Evolutionary conservation across 2,329 filamentous ascomycete species (phyloP).

Genomic region (Teratosphaeriaceae sp.): DNA sequence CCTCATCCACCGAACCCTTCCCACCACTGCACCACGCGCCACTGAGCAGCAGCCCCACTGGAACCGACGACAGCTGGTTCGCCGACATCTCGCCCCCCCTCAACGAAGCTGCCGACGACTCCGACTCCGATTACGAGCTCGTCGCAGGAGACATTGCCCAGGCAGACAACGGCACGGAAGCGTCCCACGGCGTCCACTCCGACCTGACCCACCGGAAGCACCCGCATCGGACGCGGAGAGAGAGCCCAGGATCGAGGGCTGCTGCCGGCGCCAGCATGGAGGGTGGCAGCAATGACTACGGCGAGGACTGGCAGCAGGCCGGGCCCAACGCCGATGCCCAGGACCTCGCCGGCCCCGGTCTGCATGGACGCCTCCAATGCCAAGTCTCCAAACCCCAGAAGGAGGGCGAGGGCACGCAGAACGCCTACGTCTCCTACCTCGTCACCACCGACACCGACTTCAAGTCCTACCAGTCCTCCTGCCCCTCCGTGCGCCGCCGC

Average conservation of each 20-base stretch:
- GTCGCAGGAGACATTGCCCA: neutral
- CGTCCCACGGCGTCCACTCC: neutral
- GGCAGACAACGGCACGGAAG: constrained; percentile 3
- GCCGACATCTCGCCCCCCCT: neutral
- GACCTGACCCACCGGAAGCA: neutral
- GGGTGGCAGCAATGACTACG: constrained; percentile 67
- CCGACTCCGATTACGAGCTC: neutral
- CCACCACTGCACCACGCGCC: neutral
- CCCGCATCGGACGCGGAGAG: neutral
- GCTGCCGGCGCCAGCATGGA: neutral
- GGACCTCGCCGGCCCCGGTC: constrained; percentile 58
- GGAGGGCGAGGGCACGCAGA: constrained; percentile 94
- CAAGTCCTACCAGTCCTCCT: constrained; percentile 78
- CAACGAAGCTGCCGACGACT: neutral
- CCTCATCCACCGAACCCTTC: neutral
- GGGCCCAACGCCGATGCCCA: constrained; percentile 46
- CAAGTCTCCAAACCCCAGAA: constrained; percentile 78
- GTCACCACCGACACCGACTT: constrained; percentile 93
- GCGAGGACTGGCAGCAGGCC: constrained; percentile 63
- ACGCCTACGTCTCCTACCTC: constrained; percentile 92
- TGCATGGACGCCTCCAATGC: constrained; percentile 72
- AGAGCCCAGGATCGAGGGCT: neutral
- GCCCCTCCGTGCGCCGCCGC: constrained; percentile 74
- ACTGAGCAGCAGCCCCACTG: neutral
- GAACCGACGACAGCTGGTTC: neutral